Conservation (phyloP, 2,329 filamentous ascomycete species). For the Leptographium wingfieldii region DNA sequence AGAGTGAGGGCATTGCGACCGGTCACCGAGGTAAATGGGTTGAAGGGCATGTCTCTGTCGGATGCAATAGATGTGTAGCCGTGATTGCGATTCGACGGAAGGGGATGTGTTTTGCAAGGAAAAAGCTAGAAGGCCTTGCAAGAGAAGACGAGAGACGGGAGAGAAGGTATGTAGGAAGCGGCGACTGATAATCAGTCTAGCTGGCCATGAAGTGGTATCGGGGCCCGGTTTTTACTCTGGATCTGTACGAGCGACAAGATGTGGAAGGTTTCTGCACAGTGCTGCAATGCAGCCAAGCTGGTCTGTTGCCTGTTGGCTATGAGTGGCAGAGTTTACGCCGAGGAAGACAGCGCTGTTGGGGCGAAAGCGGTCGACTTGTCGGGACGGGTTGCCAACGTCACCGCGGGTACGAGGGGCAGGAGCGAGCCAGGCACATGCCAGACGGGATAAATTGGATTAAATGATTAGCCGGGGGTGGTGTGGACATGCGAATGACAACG, state of each 20-base stretch:
- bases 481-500: background rate
- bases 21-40: conserved; percentile 39
- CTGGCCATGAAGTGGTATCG: background rate
- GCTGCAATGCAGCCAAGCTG: background rate
- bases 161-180: background rate
- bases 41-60: conserved; percentile 37
- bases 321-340: background rate
- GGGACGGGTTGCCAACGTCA: background rate
- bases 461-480: background rate
- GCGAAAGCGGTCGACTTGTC: background rate
- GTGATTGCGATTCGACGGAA: background rate
- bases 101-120: background rate
- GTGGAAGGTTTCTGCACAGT: background rate
- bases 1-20: conserved; percentile 38
- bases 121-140: background rate
- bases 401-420: background rate
- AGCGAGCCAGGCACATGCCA: background rate
- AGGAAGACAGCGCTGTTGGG: background rate
- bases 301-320: background rate
- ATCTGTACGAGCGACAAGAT: background rate
- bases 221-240: background rate
- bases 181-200: background rate
- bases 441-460: background rate
- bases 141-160: background rate
- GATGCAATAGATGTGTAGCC: background rate